Evolutionary conservation across 2,329 filamentous ascomycete genomes (phyloP).

Genomic region (Pseudocercospora vitis): DNA sequence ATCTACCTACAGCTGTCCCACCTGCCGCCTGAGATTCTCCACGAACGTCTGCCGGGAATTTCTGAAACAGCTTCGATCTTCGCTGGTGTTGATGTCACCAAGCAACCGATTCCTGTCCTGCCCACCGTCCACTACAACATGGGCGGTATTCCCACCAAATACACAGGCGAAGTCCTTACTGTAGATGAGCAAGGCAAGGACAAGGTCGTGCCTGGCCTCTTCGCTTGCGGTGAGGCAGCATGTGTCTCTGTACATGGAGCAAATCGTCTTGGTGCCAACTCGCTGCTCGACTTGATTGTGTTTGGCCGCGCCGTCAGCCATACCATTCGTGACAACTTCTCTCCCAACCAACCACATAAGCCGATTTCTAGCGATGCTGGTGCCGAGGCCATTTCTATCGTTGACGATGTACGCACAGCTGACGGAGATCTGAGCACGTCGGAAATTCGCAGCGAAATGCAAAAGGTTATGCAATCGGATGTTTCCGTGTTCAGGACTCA

Average conservation of each 20-base stretch:
- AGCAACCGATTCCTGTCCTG: conserved; percentile 94
- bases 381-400: conserved; percentile 78
- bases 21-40: conserved; percentile 84
- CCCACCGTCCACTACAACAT: conserved; percentile 99
- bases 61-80: conserved; percentile 98
- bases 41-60: conserved; percentile 96
- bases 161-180: conserved; percentile 93
- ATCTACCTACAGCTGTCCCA: conserved; percentile 98
- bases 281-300: conserved; percentile 92
- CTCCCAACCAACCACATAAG: conserved; percentile 75
- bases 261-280: conserved; percentile 97
- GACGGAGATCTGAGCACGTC: conserved; percentile 83
- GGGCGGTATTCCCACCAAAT: conserved; percentile 97
- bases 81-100: conserved; percentile 91
- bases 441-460: conserved; percentile 88
- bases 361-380: conserved; percentile 81
- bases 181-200: conserved; percentile 84
- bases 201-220: conserved; percentile 90
- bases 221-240: conserved; percentile 94
- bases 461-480: conserved; percentile 97
- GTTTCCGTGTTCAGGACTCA: conserved; percentile 96
- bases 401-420: conserved; percentile 82
- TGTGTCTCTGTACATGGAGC: conserved; percentile 98
- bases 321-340: conserved; percentile 93
- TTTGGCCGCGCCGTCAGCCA: conserved; percentile 97